Evolutionary conservation across 1,284 basidiomycete genomes (phyloP), one percentile per base, ranked within the genome.

Genomic region (Rhodotorula sp.): DNA sequence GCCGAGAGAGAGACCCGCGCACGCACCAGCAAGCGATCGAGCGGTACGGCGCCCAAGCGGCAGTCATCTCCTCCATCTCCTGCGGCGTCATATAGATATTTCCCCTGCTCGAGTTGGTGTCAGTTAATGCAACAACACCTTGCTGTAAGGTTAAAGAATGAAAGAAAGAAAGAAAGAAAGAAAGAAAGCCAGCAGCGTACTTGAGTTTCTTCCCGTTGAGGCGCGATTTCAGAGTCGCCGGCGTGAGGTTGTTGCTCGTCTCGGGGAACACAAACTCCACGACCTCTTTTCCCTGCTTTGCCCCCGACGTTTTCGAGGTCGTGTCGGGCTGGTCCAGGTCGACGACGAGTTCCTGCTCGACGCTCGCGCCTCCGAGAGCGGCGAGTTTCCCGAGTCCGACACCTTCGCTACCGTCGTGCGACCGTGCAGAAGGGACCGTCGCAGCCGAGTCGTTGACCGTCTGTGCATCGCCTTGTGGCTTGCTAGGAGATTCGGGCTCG

Each of bases 21-120:
- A 49, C 56, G 46, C 21, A 78, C 75, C 75, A 78, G 34, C 72
- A 72, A 3, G 75, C 78, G 16, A 78, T 65, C 6, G 68, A 71
- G 43, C 78, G 54, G 48, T 91, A 95, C 3, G 92, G 92, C 77
- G 84, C 85, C 92, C 92, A 94, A 23, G 82, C 79, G 61, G 87
- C 86, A 3, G 91, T 91, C 67, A 95, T 82, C 39, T 85, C 86
- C 75, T 90, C 87, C 91, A 94, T 93, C 82, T 95, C 91, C 48
- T 85, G 83, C 5, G 91, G 91, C 0, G 90, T 90, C 69, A 94
- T 83, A 73, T 93, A 86, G 3, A 87, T 87, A 43, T 90, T 90
- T 78, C 91, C 92, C 76, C 71, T 74, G 62, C 48, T 18, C 21
- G n/a, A 3, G 51, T 29, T 56, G 12, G 61, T 20, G 46, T 43